Evolutionary conservation across 2,329 filamentous ascomycete species (phyloP), one percentile per base, ranked within the genome.

Genomic region (Achaetomium macrosporum): DNA sequence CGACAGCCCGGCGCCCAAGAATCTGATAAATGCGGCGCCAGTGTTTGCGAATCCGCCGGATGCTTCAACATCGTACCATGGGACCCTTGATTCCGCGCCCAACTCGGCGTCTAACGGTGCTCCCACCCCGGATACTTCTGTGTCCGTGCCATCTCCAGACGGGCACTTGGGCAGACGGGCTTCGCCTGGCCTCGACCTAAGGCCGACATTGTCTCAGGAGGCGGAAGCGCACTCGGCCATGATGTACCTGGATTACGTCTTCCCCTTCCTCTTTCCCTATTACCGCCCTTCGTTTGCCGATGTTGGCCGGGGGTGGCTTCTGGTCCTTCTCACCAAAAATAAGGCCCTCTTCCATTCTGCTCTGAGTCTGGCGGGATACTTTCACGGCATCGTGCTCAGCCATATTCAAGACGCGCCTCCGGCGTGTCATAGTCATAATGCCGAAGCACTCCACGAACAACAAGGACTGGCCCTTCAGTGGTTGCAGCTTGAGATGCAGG

Each of bases 251-350:
- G 82, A 85, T 63, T 76, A 80, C 57, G 72, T 84, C 17, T 76
- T 84, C 56, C 81, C 82, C 1, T 79, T 83, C 58, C 67, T 84
- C 1, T 84, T 81, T 61, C 83, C 83, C 2, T 80, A 83, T 63
- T 85, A 84, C 65, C 74, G 74, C 2, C 82, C 82, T 1, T 70
- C 72, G 2, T 62, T 82, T 6, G 69, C 79, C 3, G 70, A 78
- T 51, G 76, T 79, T n/a, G 82, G 81, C 13, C 74, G 78, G 45
- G 75, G 77, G 25, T 85, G 82, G 82, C 70, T 85, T 29, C 68
- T 85, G 35, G 74, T 78, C 30, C 68, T 81, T 40, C 69, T 84
- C 10, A 72, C 78, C 51, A 75, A 73, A 54, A 83, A 81, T 65
- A 78, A 76, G 56, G 72, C 78, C 1, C 70, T 83, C 17, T 82